Conservation (phyloP, 2,329 filamentous ascomycete species). For the Xylariaceae sp. region DNA sequence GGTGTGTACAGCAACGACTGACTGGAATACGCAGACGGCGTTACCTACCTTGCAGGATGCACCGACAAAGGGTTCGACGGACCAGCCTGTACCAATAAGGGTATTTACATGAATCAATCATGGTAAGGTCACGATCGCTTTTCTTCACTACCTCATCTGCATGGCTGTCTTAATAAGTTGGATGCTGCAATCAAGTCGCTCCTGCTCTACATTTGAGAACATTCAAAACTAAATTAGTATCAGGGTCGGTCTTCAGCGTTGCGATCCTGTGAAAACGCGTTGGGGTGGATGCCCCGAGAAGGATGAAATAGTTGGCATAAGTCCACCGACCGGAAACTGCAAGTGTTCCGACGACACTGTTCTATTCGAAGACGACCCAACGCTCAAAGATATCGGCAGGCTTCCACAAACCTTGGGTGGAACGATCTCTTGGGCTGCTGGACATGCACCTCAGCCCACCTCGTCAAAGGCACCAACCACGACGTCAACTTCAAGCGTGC, state of each 20-base stretch:
- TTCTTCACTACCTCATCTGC: not conserved
- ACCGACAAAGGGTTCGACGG: conserved; percentile 19
- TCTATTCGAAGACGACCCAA: conserved; percentile 13
- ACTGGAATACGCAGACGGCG: conserved; percentile 8
- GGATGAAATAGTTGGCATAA: conserved; percentile 8
- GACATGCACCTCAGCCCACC: conserved; percentile 6
- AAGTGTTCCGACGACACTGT: conserved; percentile 9
- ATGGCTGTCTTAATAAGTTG: not conserved
- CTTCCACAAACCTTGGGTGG: conserved; percentile 10
- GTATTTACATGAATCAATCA: conserved; percentile 15
- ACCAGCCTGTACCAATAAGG: conserved; percentile 19
- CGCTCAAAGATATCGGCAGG: conserved; percentile 14
- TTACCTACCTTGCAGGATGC: conserved; percentile 23
- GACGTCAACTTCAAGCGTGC: not conserved
- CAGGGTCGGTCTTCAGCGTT: conserved; percentile 19
- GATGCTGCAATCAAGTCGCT: not conserved
- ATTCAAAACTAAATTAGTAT: conserved; percentile 3
- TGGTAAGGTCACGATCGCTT: conserved; percentile 10
- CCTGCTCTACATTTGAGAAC: not conserved
- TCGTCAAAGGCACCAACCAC: not conserved
- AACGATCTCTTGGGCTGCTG: conserved; percentile 15
- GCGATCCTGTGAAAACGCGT: conserved; percentile 8
- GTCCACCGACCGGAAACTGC: conserved; percentile 15
- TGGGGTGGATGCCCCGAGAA: conserved; percentile 22
- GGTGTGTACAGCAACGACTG: conserved; percentile 1